phyloP scores from a whole-genome alignment of 306 rosid genomes.

The Mimosa pudica region DNA sequence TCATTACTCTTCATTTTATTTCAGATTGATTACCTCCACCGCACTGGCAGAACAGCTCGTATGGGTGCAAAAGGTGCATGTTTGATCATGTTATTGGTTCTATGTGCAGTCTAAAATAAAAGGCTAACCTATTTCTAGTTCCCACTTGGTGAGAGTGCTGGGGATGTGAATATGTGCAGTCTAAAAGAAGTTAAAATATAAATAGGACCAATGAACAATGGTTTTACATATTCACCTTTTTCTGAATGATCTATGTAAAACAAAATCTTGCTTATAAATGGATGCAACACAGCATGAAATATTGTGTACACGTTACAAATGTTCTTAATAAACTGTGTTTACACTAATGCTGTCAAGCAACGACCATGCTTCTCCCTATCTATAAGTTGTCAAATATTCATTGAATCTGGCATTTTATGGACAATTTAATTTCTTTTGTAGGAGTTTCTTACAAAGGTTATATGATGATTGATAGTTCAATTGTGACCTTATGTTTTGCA shows the following conservation, averaged over 20 bases:
- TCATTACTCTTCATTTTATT: constrained; percentile 28
- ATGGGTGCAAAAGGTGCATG: constrained; percentile 93
- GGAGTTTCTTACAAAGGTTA: neutral
- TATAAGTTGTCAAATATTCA: constrained; percentile 14
- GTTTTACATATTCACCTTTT: neutral
- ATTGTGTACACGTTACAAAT: neutral
- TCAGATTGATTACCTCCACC: constrained; percentile 94
- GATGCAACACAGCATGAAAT: constrained; percentile 2
- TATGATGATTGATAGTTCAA: neutral
- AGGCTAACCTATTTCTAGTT: too few species aligned
- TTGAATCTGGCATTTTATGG: constrained; percentile 8
- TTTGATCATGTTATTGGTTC: constrained; percentile 15
- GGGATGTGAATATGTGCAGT: neutral
- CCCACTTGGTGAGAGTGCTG: too few species aligned
- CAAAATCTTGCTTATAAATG: constrained; percentile 6
- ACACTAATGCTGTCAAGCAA: constrained; percentile 11
- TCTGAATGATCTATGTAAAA: constrained; percentile 3
- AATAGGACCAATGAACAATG: neutral
- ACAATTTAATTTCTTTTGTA: neutral
- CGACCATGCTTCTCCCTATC: constrained; percentile 7
- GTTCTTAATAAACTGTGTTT: constrained; percentile 5
- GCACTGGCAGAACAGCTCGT: constrained; percentile 98
- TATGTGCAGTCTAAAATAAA: constrained; percentile 3
- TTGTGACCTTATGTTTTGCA: neutral
- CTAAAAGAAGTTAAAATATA: neutral